Percentiles rank a stretch among this genome's conserved stretches.
Evolutionary conservation across 2,329 filamentous ascomycete genomes (phyloP).

Genomic region (Colletotrichum tropicicola): DNA sequence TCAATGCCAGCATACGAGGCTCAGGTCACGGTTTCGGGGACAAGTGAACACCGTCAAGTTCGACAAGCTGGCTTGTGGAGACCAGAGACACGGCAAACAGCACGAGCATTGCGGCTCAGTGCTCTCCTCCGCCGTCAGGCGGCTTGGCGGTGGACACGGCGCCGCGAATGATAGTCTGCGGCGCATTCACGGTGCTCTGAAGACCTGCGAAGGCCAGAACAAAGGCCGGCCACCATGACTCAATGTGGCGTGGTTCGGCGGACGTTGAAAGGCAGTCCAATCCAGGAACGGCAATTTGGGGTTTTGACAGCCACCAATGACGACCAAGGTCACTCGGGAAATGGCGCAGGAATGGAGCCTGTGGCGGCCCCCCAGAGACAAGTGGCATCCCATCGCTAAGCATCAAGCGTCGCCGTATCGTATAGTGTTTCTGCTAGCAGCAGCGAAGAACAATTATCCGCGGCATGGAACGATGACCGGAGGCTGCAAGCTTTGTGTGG

Average conservation of each 20-base stretch:
- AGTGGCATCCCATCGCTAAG: background rate
- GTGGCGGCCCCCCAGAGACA: background rate
- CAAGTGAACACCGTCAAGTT: background rate
- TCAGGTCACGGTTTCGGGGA: background rate
- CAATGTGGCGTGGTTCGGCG: slow-evolving; percentile 25
- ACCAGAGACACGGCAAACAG: background rate
- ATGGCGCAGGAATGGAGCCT: slow-evolving; percentile 1
- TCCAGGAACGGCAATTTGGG: slow-evolving; percentile 17
- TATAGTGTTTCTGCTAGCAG: slow-evolving; percentile 2
- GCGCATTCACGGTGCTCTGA: slow-evolving; percentile 7
- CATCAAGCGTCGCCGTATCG: background rate
- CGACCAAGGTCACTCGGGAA: background rate
- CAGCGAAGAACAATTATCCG: slow-evolving; percentile 18
- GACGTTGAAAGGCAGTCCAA: slow-evolving; percentile 11
- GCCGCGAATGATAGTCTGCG: background rate
- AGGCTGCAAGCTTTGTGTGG: slow-evolving; percentile 5
- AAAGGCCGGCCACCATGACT: slow-evolving; percentile 12
- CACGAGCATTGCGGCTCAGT: background rate
- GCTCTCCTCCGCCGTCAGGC: background rate
- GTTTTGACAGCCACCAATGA: background rate
- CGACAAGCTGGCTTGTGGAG: too few species aligned
- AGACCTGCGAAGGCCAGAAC: slow-evolving; percentile 1
- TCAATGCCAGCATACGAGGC: background rate
- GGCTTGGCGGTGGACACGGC: background rate
- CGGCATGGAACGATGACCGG: slow-evolving; percentile 15